A percentile compares a stretch with the other conserved stretches of the same genome.
These are phyloP conservation scores for Starmerella apis DNA, from an alignment of 805 yeast genomes.

Conservation along the genomic window DNA sequence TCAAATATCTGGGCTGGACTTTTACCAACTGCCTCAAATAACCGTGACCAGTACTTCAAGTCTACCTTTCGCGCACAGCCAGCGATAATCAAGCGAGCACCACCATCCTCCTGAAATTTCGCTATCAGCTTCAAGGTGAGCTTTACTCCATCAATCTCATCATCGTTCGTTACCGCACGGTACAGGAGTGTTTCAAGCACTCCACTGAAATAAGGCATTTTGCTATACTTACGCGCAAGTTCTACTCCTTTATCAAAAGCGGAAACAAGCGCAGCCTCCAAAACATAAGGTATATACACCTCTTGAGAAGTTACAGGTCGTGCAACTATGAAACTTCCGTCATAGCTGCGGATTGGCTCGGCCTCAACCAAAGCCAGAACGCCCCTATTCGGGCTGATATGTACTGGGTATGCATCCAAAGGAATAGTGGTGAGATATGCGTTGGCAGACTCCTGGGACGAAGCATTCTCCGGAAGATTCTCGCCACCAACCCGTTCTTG, in stretches of 20 bases:
- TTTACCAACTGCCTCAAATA: conserved; percentile 33
- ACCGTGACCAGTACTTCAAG: conserved; percentile 41
- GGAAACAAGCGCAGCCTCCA: conserved; percentile 27
- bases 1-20: conserved; percentile 31
- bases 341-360: conserved; percentile 33
- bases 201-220: conserved; percentile 35
- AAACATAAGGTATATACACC: conserved; percentile 30
- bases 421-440: conserved; percentile 23
- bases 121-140: conserved; percentile 27
- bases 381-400: conserved; percentile 40
- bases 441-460: no score
- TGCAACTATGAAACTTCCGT: conserved; percentile 30
- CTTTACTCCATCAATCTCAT: neutral
- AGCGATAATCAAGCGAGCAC: conserved; percentile 32
- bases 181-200: conserved; percentile 36
- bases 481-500: no score
- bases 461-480: no score
- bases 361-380: conserved; percentile 43
- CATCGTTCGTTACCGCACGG: conserved; percentile 23
- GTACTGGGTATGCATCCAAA: conserved; percentile 44
- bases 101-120: conserved; percentile 30
- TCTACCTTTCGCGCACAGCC: conserved; percentile 52
- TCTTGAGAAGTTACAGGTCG: conserved; percentile 29
- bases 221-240: conserved; percentile 28
- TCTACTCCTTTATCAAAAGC: conserved; percentile 21